phyloP scores from a whole-genome alignment of 2,329 filamentous ascomycete species.

The Fusarium solani-melongenae region DNA sequence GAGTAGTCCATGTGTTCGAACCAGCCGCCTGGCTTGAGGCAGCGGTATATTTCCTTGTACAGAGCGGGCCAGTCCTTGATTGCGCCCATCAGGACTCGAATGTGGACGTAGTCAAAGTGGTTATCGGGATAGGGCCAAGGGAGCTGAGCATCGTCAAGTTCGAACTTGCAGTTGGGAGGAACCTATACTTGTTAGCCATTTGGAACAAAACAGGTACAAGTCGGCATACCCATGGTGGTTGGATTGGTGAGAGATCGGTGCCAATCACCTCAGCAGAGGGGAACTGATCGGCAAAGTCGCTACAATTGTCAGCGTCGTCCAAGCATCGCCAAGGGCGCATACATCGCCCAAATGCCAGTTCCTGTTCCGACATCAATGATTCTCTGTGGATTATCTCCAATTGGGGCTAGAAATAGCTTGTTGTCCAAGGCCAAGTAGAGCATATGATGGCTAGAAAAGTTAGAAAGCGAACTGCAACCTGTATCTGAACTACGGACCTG shows the following conservation, averaged over 20 bases:
- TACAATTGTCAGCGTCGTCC: slow-evolving; percentile 36
- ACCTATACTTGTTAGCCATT: slow-evolving; percentile 58
- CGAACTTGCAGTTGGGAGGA: slow-evolving; percentile 54
- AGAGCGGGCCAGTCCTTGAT: slow-evolving; percentile 67
- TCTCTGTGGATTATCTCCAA: not conserved
- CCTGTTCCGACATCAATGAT: not conserved
- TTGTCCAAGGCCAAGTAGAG: not conserved
- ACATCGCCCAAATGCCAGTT: not conserved
- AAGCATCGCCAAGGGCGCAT: not conserved
- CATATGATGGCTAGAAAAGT: not conserved
- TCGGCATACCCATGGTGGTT: slow-evolving; percentile 59
- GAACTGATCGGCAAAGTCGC: slow-evolving; percentile 59
- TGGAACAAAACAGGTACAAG: not conserved
- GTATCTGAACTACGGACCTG: slow-evolving; percentile 11
- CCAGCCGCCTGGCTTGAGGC: slow-evolving; percentile 65
- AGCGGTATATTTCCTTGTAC: slow-evolving; percentile 60
- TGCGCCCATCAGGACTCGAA: slow-evolving; percentile 64
- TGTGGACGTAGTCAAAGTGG: slow-evolving; percentile 70
- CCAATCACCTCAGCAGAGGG: slow-evolving; percentile 59
- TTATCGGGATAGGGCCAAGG: slow-evolving; percentile 39
- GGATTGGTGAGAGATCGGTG: slow-evolving; percentile 66
- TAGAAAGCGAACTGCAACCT: not conserved
- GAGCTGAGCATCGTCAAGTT: slow-evolving; percentile 49
- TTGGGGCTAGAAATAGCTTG: not conserved
- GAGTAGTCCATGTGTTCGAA: slow-evolving; percentile 46